Conservation (phyloP, 2,329 filamentous ascomycete species). For the Fusarium begoniae region DNA sequence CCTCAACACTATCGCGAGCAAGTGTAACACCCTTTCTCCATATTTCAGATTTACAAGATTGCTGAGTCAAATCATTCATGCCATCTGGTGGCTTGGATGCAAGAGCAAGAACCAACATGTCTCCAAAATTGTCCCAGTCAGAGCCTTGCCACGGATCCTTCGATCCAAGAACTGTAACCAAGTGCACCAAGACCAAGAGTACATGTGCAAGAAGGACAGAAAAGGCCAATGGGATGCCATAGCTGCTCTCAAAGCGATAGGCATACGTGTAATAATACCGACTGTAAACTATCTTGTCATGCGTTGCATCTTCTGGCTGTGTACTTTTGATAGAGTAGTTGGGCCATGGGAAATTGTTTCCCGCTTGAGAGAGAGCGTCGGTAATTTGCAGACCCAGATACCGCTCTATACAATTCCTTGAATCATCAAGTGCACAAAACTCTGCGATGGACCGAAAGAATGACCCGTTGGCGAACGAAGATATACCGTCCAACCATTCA, state of each 20-base stretch:
- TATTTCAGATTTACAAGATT: not conserved
- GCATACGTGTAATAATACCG: not conserved
- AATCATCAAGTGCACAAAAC: too few relatives aligned
- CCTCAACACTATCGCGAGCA: rapidly evolving
- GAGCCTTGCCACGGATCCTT: not conserved
- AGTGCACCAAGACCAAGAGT: rapidly evolving
- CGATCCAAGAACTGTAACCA: rapidly evolving
- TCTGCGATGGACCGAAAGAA: not conserved
- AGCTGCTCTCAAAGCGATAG: not conserved
- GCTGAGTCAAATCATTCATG: rapidly evolving
- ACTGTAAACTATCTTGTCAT: not conserved
- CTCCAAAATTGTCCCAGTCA: not conserved
- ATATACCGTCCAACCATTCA: not conserved
- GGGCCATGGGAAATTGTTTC: not conserved
- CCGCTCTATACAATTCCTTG: not conserved
- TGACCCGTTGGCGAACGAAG: not conserved
- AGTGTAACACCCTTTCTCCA: not conserved
- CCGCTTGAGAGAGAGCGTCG: not conserved
- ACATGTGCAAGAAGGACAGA: rapidly evolving
- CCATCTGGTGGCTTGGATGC: not conserved
- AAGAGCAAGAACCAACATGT: not conserved
- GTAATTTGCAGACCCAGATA: not conserved
- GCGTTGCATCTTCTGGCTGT: not conserved
- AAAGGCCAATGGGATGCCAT: rapidly evolving
- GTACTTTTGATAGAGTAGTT: too few relatives aligned